A percentile compares a stretch with the other conserved stretches of the same genome.
Evolutionary conservation across 2,329 filamentous ascomycete species (phyloP).

Genomic region (Beauveria medogensis): DNA sequence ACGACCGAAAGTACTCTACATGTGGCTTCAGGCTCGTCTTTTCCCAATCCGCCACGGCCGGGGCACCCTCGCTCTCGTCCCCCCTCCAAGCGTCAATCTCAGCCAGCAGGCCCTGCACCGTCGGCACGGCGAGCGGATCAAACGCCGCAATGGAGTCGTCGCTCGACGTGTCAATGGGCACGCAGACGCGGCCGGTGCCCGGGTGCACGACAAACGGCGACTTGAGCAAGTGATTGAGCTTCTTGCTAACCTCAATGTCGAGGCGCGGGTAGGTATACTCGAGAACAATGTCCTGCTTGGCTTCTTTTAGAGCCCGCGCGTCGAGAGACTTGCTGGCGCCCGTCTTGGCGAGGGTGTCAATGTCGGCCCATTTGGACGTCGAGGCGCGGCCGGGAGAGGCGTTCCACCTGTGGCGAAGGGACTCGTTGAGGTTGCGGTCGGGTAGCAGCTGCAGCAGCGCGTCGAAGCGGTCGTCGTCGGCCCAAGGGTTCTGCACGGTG

Average conservation of each 20-base stretch:
- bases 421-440: slow-evolving; percentile 66
- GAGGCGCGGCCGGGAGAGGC: slow-evolving; percentile 70
- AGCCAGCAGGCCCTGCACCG: slow-evolving; percentile 67
- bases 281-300: slow-evolving; percentile 91
- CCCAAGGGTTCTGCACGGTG: slow-evolving; percentile 79
- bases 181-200: slow-evolving; percentile 87
- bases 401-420: slow-evolving; percentile 85
- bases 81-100: slow-evolving; percentile 80
- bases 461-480: slow-evolving; percentile 58
- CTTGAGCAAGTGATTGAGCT: slow-evolving; percentile 95
- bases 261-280: slow-evolving; percentile 97
- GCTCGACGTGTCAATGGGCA: slow-evolving; percentile 70
- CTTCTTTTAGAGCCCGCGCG: slow-evolving; percentile 65
- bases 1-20: slow-evolving; percentile 78
- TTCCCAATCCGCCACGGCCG: slow-evolving; percentile 72
- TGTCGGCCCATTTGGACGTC: slow-evolving; percentile 84
- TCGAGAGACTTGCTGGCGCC: slow-evolving; percentile 68
- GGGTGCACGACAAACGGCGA: slow-evolving; percentile 95
- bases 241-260: slow-evolving; percentile 95
- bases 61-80: slow-evolving; percentile 31
- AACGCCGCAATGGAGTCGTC: slow-evolving; percentile 62
- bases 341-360: slow-evolving; percentile 74
- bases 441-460: slow-evolving; percentile 79
- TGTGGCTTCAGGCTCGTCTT: slow-evolving; percentile 94
- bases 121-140: slow-evolving; percentile 82